These are phyloP conservation scores for Plantago coronopus DNA, from an alignment of 305 asterid genomes.

Conservation along the genomic window DNA sequence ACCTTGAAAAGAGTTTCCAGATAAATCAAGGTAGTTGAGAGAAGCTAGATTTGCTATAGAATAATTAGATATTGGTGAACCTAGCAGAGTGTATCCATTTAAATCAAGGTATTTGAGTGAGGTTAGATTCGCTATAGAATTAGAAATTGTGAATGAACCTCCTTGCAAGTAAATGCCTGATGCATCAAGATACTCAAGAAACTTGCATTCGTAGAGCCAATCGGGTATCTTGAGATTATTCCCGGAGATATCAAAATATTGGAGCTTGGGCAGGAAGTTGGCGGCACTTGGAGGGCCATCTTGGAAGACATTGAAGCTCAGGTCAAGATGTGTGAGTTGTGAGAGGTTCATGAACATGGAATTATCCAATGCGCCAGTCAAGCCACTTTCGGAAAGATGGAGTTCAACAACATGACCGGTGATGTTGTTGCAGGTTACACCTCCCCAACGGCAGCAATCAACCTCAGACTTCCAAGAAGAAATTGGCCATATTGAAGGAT, in stretches of 20 bases:
- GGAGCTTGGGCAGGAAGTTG: neutral
- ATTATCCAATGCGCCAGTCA: neutral
- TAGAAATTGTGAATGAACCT: too few relatives aligned
- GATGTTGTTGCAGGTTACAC: conserved; percentile 32
- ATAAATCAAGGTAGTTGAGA: too few relatives aligned
- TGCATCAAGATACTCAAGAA: neutral
- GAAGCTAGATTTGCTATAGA: too few relatives aligned
- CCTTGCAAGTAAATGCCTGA: too few relatives aligned
- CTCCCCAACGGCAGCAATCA: conserved; percentile 32
- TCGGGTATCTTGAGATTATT: neutral
- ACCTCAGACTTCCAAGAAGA: conserved; percentile 21
- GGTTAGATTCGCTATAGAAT: too few relatives aligned
- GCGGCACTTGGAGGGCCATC: neutral
- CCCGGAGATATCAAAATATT: neutral
- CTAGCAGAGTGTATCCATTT: too few relatives aligned
- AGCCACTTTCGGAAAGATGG: conserved; percentile 15
- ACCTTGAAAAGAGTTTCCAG: too few relatives aligned
- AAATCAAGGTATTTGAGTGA: too few relatives aligned
- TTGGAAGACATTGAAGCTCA: conserved; percentile 8
- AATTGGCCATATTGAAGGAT: conserved; percentile 12
- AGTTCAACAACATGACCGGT: conserved; percentile 34
- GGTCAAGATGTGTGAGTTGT: conserved; percentile 12
- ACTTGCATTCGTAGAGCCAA: neutral
- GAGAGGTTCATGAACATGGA: neutral
- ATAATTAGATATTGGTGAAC: too few relatives aligned